Evolutionary conservation across 1,284 basidiomycete species (phyloP), one percentile per base, ranked within the genome.

Genomic region (Trametes versicolor): DNA sequence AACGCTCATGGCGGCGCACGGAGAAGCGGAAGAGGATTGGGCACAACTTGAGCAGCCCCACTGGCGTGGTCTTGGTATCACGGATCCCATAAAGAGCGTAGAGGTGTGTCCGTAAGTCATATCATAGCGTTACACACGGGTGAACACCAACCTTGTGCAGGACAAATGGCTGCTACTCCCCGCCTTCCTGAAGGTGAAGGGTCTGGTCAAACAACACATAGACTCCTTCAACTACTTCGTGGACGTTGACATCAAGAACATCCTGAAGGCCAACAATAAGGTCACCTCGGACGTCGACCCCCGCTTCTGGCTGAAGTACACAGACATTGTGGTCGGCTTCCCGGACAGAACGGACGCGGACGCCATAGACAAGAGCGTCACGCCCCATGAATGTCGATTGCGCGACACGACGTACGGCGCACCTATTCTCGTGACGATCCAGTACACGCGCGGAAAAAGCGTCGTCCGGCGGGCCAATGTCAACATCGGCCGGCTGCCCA

Each of bases 191-290:
- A 94, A 97, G 78, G 94, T 97, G 67, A 99, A 98, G 74, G 97
- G 97, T 70, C 89, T 99, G n/a, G 97, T 98, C 67, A 99, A 99
- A 81, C 98, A 99, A 78, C 98, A 99, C 76, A 95, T 99, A 72
- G 98, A 99, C 79, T 99, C 97, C 10, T 99, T 98, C 90, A 99
- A 99, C 82, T 98, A 99, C 80, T 99, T 99, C 77, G 95, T 99
- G 73, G 94, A 99, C 74, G 92, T 94, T 43, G 97, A 98, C 76
- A 93, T 99, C 76, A 97, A 97, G 78, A 97, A 97, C 73, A 99
- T 99, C 73, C 90, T 98, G 59, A 92, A 91, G 68, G 96, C 96
- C 15, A 98, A 99, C 77, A 91, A 90, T 78, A 94, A 95, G 74
- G 91, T 98, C 74, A 94, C 93, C 4, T 99, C 97, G 4, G 98